These are phyloP conservation scores for Mrakia gelida DNA, from an alignment of 768 basidiomycete species.

Conservation along the genomic window DNA sequence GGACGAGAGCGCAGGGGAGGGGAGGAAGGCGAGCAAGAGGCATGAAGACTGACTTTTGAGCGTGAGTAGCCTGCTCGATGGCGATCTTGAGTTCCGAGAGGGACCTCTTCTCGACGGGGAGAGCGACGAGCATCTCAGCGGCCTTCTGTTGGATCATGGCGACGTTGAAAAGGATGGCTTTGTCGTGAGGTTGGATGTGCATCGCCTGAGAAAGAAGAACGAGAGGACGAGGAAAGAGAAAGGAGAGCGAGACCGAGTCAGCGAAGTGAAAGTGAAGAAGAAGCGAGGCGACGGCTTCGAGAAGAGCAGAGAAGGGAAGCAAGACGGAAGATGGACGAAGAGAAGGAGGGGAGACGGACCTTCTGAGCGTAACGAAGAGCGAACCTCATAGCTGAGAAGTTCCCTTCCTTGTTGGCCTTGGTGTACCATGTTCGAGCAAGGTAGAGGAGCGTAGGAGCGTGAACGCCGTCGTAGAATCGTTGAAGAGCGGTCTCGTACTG, in stretches of 20 bases:
- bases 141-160: constrained; percentile 98
- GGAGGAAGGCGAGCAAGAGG: no score
- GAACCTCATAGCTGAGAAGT: constrained; percentile 71
- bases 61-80: constrained; percentile 74
- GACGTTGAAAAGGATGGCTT: constrained; percentile 87
- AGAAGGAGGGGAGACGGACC: constrained; percentile 48
- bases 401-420: constrained; percentile 85
- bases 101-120: constrained; percentile 69
- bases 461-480: constrained; percentile 68
- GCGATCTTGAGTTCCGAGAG: constrained; percentile 72
- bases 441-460: constrained; percentile 72
- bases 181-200: constrained; percentile 78
- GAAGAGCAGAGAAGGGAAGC: neutral
- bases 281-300: neutral
- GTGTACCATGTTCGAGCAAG: constrained; percentile 90
- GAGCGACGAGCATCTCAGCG: constrained; percentile 76
- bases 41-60: constrained; percentile 63
- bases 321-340: constrained; percentile 5
- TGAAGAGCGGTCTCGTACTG: constrained; percentile 90
- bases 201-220: constrained; percentile 58
- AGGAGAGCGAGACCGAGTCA: no score
- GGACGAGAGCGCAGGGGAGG: neutral
- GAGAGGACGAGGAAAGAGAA: neutral
- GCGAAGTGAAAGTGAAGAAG: no score
- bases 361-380: constrained; percentile 77